Evolutionary conservation across 768 basidiomycete species (phyloP), one percentile per base, ranked within the genome.

Genomic region (Hemileccinum impolitum): DNA sequence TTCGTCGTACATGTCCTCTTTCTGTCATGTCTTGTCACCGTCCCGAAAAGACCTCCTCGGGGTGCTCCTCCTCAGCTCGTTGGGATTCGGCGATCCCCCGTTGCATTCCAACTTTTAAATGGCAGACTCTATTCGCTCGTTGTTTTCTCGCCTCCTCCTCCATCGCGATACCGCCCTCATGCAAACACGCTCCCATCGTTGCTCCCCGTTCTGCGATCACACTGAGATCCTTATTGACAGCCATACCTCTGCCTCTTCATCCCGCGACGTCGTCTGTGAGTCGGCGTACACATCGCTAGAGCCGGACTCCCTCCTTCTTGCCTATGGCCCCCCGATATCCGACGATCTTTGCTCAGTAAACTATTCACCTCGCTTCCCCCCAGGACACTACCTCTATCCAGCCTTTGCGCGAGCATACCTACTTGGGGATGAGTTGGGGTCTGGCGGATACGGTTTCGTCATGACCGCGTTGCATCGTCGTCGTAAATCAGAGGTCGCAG

Each of bases 401-500:
- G 70, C 73, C 38, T 92, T 92, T 57, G 79, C 79, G 41, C 71
- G 68, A 36, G 61, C 61, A 40, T 91, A 89, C 58, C 63, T 72
- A 32, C 79, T 89, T 19, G 79, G 77, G 32, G 88, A 87, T 55
- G 85, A 90, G 63, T 76, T 97, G 21, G 94, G 94, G 36, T 83
- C 84, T 10, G 94, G 94, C 38, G 94, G 94, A 15, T 97, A 94
- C 63, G 94, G 94, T 2, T 96, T 97, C 64, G 94, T 97, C 23
- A 89, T 95, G 79, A 87, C 87, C 3, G 93, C 91, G 10, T 70
- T 74, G 31, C 81, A 90, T 62, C 81, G 79, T 13, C 58, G 55
- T 26, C 75, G 78, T 39, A 75, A 75, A 0, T 66, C 72, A 49
- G 88, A 93, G 63, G 93, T 94, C 45, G 94, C 94, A 0, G 88